Percentiles rank a stretch among this genome's conserved stretches.
These are phyloP conservation scores for Paraleonurus japonicus DNA, from an alignment of 257 asterid genomes.

Conservation along the genomic window DNA sequence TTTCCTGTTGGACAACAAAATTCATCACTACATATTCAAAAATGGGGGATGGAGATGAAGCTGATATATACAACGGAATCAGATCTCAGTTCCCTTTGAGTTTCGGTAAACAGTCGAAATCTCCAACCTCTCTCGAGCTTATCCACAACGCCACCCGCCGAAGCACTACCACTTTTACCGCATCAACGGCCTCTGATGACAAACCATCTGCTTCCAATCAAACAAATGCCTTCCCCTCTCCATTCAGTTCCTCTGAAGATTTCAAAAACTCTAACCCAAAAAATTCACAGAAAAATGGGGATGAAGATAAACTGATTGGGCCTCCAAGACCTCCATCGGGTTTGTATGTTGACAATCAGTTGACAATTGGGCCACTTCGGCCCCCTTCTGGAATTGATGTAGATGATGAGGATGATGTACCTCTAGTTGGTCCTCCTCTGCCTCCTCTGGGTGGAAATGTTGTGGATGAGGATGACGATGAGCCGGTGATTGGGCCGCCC, in stretches of 20 bases:
- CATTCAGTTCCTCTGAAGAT: conserved; percentile 53
- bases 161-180: conserved; percentile 19
- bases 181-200: conserved; percentile 30
- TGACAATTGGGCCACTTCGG: conserved; percentile 50
- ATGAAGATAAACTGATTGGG: conserved; percentile 39
- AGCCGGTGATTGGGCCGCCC: conserved; percentile 59
- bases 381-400: conserved; percentile 38
- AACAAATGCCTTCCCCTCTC: conserved; percentile 34
- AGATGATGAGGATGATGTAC: conserved; percentile 36
- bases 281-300: conserved; percentile 13
- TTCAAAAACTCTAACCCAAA: conserved; percentile 51
- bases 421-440: conserved; percentile 58
- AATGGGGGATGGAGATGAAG: conserved; percentile 65
- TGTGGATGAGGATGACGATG: conserved; percentile 39
- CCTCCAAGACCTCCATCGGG: conserved; percentile 46
- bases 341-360: conserved; percentile 33
- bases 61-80: conserved; percentile 65
- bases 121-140: conserved; percentile 61
- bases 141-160: conserved; percentile 90
- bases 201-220: conserved; percentile 31
- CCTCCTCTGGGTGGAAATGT: conserved; percentile 35
- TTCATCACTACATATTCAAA: background rate
- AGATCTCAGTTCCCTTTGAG: conserved; percentile 75
- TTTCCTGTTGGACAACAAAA: background rate
- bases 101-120: conserved; percentile 77